A percentile compares a stretch with the other conserved stretches of the same genome.
These are phyloP conservation scores for Pascua sp. DNA, from an alignment of 1,284 basidiomycete species.

Conservation along the genomic window DNA sequence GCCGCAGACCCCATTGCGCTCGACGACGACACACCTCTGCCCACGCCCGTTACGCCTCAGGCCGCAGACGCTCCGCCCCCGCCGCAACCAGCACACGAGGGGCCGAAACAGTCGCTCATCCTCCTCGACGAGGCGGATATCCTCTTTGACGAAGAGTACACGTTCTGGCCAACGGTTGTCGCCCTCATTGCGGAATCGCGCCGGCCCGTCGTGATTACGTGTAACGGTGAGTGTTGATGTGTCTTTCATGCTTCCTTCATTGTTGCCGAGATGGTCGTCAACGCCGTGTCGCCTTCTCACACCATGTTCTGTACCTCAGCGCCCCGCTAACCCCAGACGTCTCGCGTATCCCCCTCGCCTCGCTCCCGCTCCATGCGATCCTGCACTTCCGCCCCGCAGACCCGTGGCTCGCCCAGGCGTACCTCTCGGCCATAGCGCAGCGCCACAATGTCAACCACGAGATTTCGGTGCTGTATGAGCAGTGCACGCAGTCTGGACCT, in stretches of 20 bases:
- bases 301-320: too few relatives aligned
- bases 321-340: slow-evolving; percentile 55
- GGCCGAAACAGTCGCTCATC: slow-evolving; percentile 72
- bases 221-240: slow-evolving; percentile 66
- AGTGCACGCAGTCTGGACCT: slow-evolving; percentile 31
- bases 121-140: slow-evolving; percentile 97
- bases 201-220: slow-evolving; percentile 84
- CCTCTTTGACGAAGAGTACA: slow-evolving; percentile 80
- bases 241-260: too few relatives aligned
- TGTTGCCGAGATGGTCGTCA: neutral
- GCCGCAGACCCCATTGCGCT: slow-evolving; percentile 30
- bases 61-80: neutral
- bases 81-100: neutral
- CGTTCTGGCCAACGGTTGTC: slow-evolving; percentile 85
- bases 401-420: slow-evolving; percentile 61
- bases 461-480: slow-evolving; percentile 29
- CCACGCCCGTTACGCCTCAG: neutral
- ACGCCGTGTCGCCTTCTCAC: too few relatives aligned
- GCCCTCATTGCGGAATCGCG: slow-evolving; percentile 74
- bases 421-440: slow-evolving; percentile 61
- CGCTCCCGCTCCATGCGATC: slow-evolving; percentile 73
- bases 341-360: slow-evolving; percentile 63
- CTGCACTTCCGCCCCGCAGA: slow-evolving; percentile 66
- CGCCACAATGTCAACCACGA: slow-evolving; percentile 8
- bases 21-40: slow-evolving; percentile 10